These are phyloP conservation scores for Narthecium ossifragum DNA, from an alignment of 106 monocot genomes.

Conservation along the genomic window DNA sequence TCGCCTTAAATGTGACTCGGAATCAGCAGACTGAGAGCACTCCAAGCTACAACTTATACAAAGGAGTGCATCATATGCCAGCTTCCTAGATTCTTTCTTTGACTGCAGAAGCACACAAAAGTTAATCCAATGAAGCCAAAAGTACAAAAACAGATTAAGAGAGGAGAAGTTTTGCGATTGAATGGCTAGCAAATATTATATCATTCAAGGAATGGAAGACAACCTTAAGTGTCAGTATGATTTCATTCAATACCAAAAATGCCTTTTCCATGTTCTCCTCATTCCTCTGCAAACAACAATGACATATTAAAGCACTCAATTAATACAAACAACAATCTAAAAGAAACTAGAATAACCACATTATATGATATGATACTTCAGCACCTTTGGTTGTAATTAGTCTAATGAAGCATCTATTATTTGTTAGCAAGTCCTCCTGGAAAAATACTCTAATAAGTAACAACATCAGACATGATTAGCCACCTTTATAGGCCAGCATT, in stretches of 20 bases:
- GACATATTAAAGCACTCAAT: not conserved
- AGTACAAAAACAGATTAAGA: not conserved
- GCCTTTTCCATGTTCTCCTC: constrained; percentile 41
- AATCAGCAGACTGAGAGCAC: constrained; percentile 19
- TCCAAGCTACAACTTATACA: constrained; percentile 52
- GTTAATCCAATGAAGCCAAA: not conserved
- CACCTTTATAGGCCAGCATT: no score
- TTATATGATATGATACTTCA: no score
- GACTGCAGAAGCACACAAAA: constrained; percentile 44
- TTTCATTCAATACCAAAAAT: constrained; percentile 84
- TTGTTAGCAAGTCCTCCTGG: no score
- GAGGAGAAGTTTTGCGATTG: not conserved
- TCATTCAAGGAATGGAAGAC: not conserved
- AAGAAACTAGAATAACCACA: no score
- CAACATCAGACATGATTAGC: no score
- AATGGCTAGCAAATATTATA: not conserved
- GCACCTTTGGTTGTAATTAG: no score
- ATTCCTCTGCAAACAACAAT: constrained; percentile 49
- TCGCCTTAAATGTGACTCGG: constrained; percentile 39
- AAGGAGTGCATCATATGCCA: constrained; percentile 74
- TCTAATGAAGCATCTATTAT: no score
- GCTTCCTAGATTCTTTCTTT: constrained; percentile 68
- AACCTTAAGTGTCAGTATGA: constrained; percentile 82
- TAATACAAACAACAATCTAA: no score
- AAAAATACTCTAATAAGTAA: no score